Conservation (phyloP, 1,284 basidiomycete species). For the Sporisorium exsertum region DNA sequence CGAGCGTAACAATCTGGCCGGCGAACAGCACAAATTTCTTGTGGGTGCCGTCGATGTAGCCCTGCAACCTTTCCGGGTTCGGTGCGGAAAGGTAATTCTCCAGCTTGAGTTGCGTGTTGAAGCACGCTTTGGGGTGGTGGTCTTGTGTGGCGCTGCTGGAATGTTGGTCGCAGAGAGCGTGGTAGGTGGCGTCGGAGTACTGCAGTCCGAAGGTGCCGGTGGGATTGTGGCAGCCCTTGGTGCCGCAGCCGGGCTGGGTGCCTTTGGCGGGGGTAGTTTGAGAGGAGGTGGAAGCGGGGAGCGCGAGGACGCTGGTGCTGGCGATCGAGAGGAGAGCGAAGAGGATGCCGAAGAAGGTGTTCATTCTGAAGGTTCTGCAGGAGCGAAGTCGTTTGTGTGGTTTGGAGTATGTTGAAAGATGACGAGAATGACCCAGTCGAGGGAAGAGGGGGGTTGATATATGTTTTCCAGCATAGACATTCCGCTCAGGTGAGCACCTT, state of each 20-base stretch:
- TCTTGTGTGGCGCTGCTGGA: background rate
- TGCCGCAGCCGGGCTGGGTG: conserved; percentile 23
- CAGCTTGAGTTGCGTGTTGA: conserved; percentile 17
- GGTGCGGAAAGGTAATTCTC: conserved; percentile 13
- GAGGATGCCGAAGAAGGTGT: conserved; percentile 1
- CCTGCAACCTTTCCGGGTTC: conserved; percentile 5
- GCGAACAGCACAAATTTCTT: conserved; percentile 26
- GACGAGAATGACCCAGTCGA: background rate
- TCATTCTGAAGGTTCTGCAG: background rate
- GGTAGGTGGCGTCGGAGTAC: conserved; percentile 3
- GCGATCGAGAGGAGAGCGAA: conserved; percentile 1
- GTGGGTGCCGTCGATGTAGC: conserved; percentile 18
- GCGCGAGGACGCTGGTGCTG: background rate
- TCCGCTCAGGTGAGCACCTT: background rate
- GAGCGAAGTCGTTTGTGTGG: background rate
- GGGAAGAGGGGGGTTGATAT: background rate
- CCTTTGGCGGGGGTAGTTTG: background rate
- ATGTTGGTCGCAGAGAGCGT: conserved; percentile 11
- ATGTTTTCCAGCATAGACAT: background rate
- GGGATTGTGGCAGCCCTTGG: conserved; percentile 15
- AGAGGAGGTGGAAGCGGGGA: background rate
- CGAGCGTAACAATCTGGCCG: conserved; percentile 20
- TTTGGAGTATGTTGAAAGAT: background rate
- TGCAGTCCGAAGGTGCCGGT: conserved; percentile 11
- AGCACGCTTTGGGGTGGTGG: conserved; percentile 10